A percentile compares a stretch with the other conserved stretches of the same genome.
Conservation (phyloP, 2,329 filamentous ascomycete species). For the Neofusicoccum umdonicola region DNA sequence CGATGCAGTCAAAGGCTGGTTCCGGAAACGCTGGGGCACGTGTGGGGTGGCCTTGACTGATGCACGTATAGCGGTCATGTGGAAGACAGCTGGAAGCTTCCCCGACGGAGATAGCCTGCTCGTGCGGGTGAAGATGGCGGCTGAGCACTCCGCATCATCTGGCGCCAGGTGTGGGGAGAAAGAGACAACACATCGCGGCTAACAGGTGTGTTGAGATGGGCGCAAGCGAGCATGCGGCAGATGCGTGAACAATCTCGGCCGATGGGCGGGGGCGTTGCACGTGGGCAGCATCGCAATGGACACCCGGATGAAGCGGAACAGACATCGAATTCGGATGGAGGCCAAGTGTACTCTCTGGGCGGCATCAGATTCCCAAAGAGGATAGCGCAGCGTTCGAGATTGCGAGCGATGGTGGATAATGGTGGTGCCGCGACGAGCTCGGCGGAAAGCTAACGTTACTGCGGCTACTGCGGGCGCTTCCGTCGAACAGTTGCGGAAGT, state of each 20-base stretch:
- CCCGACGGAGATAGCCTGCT: too few species aligned
- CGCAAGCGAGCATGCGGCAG: neutral
- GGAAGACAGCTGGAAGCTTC: too few species aligned
- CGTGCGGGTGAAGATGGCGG: too few species aligned
- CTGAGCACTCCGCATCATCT: too few species aligned
- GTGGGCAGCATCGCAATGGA: neutral
- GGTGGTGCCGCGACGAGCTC: neutral
- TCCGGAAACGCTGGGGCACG: too few species aligned
- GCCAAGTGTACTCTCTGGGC: neutral
- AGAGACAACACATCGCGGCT: too few species aligned
- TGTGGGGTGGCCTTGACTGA: too few species aligned
- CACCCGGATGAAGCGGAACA: neutral
- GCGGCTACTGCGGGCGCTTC: slow-evolving; percentile 1
- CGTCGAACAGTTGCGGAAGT: neutral
- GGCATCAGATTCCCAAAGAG: neutral
- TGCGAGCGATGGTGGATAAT: neutral
- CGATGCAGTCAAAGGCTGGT: too few species aligned
- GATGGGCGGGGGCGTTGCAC: neutral
- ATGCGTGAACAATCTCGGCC: neutral
- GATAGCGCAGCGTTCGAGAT: neutral
- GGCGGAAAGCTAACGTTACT: too few species aligned
- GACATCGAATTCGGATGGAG: neutral
- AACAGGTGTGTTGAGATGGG: neutral
- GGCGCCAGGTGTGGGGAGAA: too few species aligned
- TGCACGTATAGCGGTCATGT: too few species aligned